Base-by-base conservation (phyloP, 805 yeast species). In the Priceomyces melissophilus region DNA sequence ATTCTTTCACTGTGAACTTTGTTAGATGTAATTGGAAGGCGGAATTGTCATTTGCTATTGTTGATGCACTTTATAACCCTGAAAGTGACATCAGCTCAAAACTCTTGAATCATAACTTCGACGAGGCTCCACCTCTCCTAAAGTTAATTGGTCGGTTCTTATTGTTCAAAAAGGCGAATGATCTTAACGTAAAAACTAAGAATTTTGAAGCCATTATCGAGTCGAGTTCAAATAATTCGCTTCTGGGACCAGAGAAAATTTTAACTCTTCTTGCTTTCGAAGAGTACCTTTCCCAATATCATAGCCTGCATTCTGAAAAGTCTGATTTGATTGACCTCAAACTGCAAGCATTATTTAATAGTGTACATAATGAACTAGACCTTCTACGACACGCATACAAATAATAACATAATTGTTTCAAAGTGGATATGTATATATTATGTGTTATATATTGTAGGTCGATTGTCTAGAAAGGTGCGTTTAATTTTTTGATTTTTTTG, bases 21-120 rank as follows among this genome's bases (percentile, higher is more conserved):
- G 36, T 48, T 10, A 35, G 37, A 10, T 43, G 52, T 4, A 53
- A 50, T 29, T 39, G 39, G n/a, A 17, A 52, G 2, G 26, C 52
- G 10, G 25, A 15, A 7, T 14, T 53, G 13, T 52, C 61, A 2
- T 53, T 50, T 35, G 41, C 46, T 16, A 16, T 48, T 20, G 25
- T 20, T 20, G 25, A 20, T 20, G 25, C 25, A 4, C 8, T 29
- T 4, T 29, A 4, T 8, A 15, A 28, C 12, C 10, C 13, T 12
- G 28, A 35, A 11, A 63, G 25, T 20, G 25, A 20, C 8, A 20
- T 20, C 8, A 20, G 25, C 8, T 56, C 30, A 63, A 86, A n/a
- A 54, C 65, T 25, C 95, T 95, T 9, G 56, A 52, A 31, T n/a
- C n/a, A n/a, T 82, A 75, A 10, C 84, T 95, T 12, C 13, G 32